These are phyloP conservation scores for Moniliophthora roreri DNA, from an alignment of 1,284 basidiomycete genomes.

Conservation along the genomic window DNA sequence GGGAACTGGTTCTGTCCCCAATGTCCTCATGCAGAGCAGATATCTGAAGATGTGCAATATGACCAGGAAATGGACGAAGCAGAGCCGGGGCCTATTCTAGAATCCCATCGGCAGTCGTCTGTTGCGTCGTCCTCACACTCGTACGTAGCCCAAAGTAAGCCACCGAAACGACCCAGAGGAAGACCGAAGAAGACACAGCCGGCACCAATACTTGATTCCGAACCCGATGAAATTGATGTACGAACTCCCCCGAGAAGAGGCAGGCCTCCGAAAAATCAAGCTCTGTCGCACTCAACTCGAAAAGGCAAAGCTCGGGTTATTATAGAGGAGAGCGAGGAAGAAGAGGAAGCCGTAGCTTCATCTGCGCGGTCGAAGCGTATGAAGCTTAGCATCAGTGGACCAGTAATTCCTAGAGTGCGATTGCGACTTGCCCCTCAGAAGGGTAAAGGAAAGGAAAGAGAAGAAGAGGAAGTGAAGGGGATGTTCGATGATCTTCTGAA, in stretches of 20 bases:
- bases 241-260: conserved; percentile 25
- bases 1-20: conserved; percentile 77
- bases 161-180: conserved; percentile 1
- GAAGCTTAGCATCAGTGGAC: conserved; percentile 25
- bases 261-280: conserved; percentile 22
- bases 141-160: conserved; percentile 28
- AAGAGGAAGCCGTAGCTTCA: conserved; percentile 9
- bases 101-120: conserved; percentile 34
- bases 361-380: conserved; percentile 34
- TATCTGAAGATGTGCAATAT: no score
- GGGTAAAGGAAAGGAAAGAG: conserved; percentile 48
- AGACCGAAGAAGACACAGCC: conserved; percentile 11
- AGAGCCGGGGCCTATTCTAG: conserved; percentile 15
- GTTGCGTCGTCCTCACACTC: conserved; percentile 52
- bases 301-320: conserved; percentile 19
- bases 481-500: conserved; percentile 83
- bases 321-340: conserved; percentile 7
- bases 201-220: conserved; percentile 2
- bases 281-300: conserved; percentile 25
- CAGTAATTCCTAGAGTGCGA: conserved; percentile 43
- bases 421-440: conserved; percentile 53
- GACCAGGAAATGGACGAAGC: conserved; percentile 9
- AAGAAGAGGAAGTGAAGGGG: conserved; percentile 42
- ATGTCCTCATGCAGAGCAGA: conserved; percentile 42
- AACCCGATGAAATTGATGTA: conserved; percentile 21